Evolutionary conservation across 306 rosid species (phyloP), one percentile per base, ranked within the genome.

Genomic region (Castanopsis chinensis): DNA sequence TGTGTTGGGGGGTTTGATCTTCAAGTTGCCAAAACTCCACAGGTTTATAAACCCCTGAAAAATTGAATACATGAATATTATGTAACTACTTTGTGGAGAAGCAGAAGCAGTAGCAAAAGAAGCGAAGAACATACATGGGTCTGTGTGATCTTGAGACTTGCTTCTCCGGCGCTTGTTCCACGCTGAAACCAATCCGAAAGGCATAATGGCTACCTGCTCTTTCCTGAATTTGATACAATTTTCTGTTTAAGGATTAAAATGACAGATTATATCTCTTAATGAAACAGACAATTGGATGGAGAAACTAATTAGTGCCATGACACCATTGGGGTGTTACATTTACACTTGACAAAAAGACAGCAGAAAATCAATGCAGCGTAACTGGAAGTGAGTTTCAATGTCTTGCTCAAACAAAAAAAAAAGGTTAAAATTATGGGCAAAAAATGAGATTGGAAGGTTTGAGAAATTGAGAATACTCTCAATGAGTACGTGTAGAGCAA

Each of bases 111-210:
- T 75, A 74, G 49, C 3, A 45, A 72, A 57, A 37, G 75, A 10
- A 45, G 61, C 43, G 37, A 68, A 71, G 76, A 69, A 78, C 83
- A 69, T 92, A 94, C 99, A 93, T 25, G 96, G 99, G 78, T 90
- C 93, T 51, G 91, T 85, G 60, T 78, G 92, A 71, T 92, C 95
- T 56, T 88, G 85, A 23, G 98, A 91, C 77, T 90, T 95, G 86
- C 92, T 88, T 86, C 96, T 88, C 20, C 98, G 85, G 71, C 99
- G 92, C 87, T 95, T 95, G 85, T 91, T 93, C 99, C 98, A 95
- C 0, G 99, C 99, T 5, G 98, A 89, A 77, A 95, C 92, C 78
- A 95, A 88, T 78, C 96, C 89, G 81, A 95, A 95, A 49, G 97
- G 92, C 98, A 95, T 93, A 75, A 73, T 82, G 78, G 69, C 53